Base-by-base conservation (phyloP, 176 grass and related monocot species). In the Carex parvula region DNA sequence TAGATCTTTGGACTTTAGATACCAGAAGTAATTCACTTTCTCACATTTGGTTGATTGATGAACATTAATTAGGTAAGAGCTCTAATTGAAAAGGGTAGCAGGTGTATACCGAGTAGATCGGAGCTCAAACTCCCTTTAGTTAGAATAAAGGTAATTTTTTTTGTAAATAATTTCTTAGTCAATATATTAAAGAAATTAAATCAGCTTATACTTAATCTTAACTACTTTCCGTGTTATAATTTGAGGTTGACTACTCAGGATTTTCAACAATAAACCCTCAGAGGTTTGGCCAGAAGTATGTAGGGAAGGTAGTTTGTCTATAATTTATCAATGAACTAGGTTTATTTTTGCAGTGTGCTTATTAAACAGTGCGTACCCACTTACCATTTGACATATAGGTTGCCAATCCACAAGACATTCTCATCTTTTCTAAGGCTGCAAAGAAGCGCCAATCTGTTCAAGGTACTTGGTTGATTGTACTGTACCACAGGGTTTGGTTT, bases 351-450 rank as follows among this genome's bases (percentile, higher is more conserved):
- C 21, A 70, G 52, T 8, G 53, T 90, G 61, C 60, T 59, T 84
- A 57, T 69, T 52, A 50, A 85, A 87, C 56, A 83, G 81, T 87
- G 20, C 18, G 79, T 21, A 16, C 4, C 8, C 35, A 56, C 30
- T 62, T 17, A 80, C 56, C 18, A 42, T 87, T 84, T 58, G 50
- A 5, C 1, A 24, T 84, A 6, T 86, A 98, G 95, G 92, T 98
- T 81, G 92, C 92, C 7, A 98, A 98, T 84, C 92, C 91, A 41
- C 89, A 95, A 87, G 89, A 98, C 12, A 84, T 98, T 69, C 81
- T 98, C 64, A 80, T 87, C 63, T 89, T 98, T 32, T 92, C 86
- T 82, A 93, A 84, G 82, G 87, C 91, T 84, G 32, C 83, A 86
- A 91, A 89, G 76, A 86, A 58, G 26, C 48, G 12, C 29, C 84